These are phyloP conservation scores for Myxozyma monticola DNA, from an alignment of 805 yeast species.

Conservation along the genomic window DNA sequence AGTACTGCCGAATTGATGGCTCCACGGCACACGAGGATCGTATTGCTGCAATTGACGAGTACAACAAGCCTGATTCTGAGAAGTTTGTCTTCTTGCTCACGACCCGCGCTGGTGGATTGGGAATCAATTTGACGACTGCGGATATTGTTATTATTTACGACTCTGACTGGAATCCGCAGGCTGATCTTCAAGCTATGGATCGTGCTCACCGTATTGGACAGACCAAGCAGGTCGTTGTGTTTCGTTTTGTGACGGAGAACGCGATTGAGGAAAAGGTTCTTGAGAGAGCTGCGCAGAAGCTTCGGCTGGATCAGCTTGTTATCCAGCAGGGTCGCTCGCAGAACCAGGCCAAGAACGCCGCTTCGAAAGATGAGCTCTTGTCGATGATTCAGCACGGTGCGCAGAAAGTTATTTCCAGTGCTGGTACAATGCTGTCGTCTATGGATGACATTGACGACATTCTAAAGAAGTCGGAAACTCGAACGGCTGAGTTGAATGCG, in stretches of 20 bases:
- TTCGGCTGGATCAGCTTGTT: constrained; percentile 88
- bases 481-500: constrained; percentile 74
- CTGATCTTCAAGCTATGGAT: constrained; percentile 97
- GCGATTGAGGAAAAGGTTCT: constrained; percentile 96
- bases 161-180: constrained; percentile 98
- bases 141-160: constrained; percentile 86
- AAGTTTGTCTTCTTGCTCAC: constrained; percentile 84
- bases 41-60: constrained; percentile 88
- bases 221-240: constrained; percentile 91
- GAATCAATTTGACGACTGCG: constrained; percentile 89
- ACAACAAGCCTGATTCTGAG: constrained; percentile 75
- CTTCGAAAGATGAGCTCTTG: constrained; percentile 74
- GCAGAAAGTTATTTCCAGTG: constrained; percentile 69
- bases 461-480: constrained; percentile 74
- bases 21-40: constrained; percentile 91
- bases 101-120: constrained; percentile 96
- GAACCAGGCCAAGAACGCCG: constrained; percentile 43
- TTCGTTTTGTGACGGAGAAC: constrained; percentile 88
- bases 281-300: constrained; percentile 92
- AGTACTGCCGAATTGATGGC: constrained; percentile 92
- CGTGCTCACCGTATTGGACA: constrained; percentile 98
- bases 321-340: constrained; percentile 84
- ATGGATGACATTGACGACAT: constrained; percentile 75
- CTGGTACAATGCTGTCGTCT: constrained; percentile 36
- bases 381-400: constrained; percentile 99